Conservation (phyloP, 305 asterid genomes). For the Lippia alba region DNA sequence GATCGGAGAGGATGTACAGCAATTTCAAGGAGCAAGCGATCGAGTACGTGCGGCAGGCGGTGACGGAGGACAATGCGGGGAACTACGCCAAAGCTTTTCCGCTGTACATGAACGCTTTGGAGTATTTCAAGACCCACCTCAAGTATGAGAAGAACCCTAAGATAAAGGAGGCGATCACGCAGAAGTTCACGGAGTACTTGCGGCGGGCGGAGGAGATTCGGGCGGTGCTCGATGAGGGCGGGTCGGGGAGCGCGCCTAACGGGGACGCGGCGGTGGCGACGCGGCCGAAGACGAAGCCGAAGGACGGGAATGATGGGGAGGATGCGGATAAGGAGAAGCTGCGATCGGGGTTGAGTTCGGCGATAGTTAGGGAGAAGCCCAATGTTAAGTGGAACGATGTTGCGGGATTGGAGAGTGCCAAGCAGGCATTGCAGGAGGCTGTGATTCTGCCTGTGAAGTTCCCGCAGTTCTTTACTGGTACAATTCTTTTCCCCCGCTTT, state of each 20-base stretch:
- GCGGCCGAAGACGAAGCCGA: constrained; percentile 77
- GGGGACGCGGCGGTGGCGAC: constrained; percentile 93
- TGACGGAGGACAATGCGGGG: constrained; percentile 88
- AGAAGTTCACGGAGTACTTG: constrained; percentile 89
- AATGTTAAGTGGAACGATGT: constrained; percentile 97
- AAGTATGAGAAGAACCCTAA: constrained; percentile 97
- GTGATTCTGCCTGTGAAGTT: constrained; percentile 96
- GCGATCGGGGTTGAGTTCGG: constrained; percentile 82
- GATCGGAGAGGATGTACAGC: constrained; percentile 78
- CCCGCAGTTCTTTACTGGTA: constrained; percentile 95
- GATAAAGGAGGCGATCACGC: constrained; percentile 94
- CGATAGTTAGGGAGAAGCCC: constrained; percentile 89
- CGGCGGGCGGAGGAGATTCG: constrained; percentile 98
- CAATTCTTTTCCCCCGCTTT: background rate
- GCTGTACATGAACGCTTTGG: constrained; percentile 90
- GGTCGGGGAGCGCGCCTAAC: constrained; percentile 69
- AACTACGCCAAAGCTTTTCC: constrained; percentile 92
- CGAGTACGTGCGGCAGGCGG: constrained; percentile 93
- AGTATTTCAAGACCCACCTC: constrained; percentile 88
- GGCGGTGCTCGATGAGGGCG: constrained; percentile 87
- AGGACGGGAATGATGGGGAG: constrained; percentile 88
- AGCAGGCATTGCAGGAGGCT: constrained; percentile 95
- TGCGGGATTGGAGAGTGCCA: constrained; percentile 96
- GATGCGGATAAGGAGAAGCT: constrained; percentile 87
- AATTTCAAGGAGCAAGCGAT: constrained; percentile 98